phyloP scores from a whole-genome alignment of 2,329 filamentous ascomycete genomes.

The Monosporascus sp. region DNA sequence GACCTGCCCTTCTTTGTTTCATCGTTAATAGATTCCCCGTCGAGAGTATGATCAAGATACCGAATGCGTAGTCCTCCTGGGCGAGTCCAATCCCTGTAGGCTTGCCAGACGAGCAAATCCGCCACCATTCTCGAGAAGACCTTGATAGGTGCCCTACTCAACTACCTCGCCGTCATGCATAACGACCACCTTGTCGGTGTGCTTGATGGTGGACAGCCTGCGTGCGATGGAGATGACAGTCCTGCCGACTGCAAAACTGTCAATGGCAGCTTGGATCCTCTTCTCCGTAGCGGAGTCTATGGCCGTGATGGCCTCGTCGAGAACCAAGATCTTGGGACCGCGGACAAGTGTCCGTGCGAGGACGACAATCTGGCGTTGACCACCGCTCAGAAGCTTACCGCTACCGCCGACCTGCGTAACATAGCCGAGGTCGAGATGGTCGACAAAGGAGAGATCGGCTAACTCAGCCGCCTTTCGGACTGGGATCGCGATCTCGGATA shows the following conservation, averaged over 20 bases:
- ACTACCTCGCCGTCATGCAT: slow-evolving; percentile 50
- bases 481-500: slow-evolving; percentile 39
- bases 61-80: slow-evolving; percentile 2
- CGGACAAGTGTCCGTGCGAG: slow-evolving; percentile 53
- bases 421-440: slow-evolving; percentile 47
- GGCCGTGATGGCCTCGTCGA: slow-evolving; percentile 58
- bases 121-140: slow-evolving; percentile 38
- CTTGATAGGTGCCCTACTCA: slow-evolving; percentile 55
- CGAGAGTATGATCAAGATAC: slow-evolving; percentile 4
- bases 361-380: slow-evolving; percentile 56
- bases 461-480: slow-evolving; percentile 43
- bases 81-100: slow-evolving; percentile 12
- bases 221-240: slow-evolving; percentile 62
- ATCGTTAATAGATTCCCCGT: slow-evolving; percentile 6
- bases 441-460: slow-evolving; percentile 51
- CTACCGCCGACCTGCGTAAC: slow-evolving; percentile 47
- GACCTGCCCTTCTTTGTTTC: slow-evolving; percentile 1
- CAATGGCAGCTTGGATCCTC: slow-evolving; percentile 46
- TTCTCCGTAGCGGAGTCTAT: slow-evolving; percentile 55
- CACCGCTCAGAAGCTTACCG: slow-evolving; percentile 52
- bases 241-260: slow-evolving; percentile 33
- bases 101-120: slow-evolving; percentile 42
- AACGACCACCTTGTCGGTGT: slow-evolving; percentile 59
- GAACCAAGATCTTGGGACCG: slow-evolving; percentile 51
- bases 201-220: slow-evolving; percentile 49